Percentiles rank a stretch among this genome's conserved stretches.
phyloP scores from a whole-genome alignment of 1,139 yeast genomes.

The Groenewaldozyma auringiensis region DNA sequence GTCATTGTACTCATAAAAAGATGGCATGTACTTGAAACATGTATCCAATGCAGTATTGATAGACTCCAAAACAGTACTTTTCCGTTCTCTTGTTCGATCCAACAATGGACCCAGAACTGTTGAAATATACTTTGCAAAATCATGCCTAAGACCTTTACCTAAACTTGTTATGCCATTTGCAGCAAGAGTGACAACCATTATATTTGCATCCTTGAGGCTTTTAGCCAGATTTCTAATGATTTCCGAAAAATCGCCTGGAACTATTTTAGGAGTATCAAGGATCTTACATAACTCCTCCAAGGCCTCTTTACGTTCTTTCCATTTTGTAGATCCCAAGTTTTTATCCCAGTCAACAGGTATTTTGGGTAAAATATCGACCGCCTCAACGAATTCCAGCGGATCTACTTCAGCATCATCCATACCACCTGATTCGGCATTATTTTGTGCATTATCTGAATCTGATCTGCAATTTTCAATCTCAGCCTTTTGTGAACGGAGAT shows the following conservation, averaged over 20 bases:
- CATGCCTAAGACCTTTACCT: conserved; percentile 56
- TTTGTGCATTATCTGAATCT: conserved; percentile 17
- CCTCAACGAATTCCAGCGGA: conserved; percentile 48
- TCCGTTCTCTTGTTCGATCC: conserved; percentile 85
- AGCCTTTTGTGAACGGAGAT: conserved; percentile 45
- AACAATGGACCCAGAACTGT: conserved; percentile 55
- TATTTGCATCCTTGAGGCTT: conserved; percentile 81
- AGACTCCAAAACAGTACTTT: conserved; percentile 67
- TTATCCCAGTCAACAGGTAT: conserved; percentile 56
- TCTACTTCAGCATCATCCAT: conserved; percentile 34
- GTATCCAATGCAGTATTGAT: conserved; percentile 59
- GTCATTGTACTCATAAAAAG: conserved; percentile 17
- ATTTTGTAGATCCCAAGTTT: conserved; percentile 54
- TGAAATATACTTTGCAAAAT: conserved; percentile 49
- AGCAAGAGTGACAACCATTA: conserved; percentile 78
- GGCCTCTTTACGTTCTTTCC: conserved; percentile 91
- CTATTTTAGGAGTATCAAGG: conserved; percentile 42
- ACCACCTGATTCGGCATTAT: conserved; percentile 20
- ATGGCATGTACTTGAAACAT: conserved; percentile 52
- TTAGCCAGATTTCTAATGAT: conserved; percentile 56
- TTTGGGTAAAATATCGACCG: conserved; percentile 55
- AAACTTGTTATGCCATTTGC: conserved; percentile 59
- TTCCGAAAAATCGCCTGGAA: conserved; percentile 60
- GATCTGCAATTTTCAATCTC: conserved; percentile 30
- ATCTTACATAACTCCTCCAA: conserved; percentile 57